Evolutionary conservation across 1,139 yeast genomes (phyloP).

Genomic region (Candida sanyaensis): DNA sequence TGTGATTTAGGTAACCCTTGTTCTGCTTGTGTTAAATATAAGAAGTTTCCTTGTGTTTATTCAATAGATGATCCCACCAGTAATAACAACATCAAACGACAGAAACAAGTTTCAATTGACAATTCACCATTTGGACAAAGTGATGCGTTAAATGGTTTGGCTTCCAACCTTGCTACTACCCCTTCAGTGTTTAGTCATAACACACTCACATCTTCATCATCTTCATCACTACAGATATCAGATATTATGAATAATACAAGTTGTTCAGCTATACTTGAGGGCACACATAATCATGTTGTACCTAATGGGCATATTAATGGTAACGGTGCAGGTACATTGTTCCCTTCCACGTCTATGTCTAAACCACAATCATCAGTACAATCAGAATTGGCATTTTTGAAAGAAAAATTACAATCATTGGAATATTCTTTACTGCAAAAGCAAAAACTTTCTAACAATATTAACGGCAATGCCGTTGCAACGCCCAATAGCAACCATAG

Average conservation of each 20-base stretch:
- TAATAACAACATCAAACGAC: slow-evolving; percentile 4
- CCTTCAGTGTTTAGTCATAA: neutral
- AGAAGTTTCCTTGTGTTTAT: slow-evolving; percentile 28
- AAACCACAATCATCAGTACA: slow-evolving; percentile 12
- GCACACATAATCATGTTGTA: neutral
- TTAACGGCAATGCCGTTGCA: neutral
- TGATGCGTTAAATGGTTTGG: neutral
- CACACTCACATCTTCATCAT: neutral
- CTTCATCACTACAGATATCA: neutral
- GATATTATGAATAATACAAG: neutral
- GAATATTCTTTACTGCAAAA: slow-evolving; percentile 12
- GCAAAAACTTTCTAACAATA: neutral
- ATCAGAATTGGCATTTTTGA: slow-evolving; percentile 19
- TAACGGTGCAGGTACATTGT: neutral
- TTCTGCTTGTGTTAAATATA: slow-evolving; percentile 40
- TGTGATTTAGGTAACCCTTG: slow-evolving; percentile 47
- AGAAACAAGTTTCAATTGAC: neutral
- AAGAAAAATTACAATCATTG: slow-evolving; percentile 17
- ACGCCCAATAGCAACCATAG: neutral
- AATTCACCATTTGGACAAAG: neutral
- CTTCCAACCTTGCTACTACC: neutral
- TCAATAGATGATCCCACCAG: slow-evolving; percentile 7
- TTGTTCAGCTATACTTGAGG: neutral
- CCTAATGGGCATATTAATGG: neutral
- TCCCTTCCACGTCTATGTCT: neutral